Base-by-base conservation (phyloP, 164 flowering plant genomes). In the Annona squamosa region DNA sequence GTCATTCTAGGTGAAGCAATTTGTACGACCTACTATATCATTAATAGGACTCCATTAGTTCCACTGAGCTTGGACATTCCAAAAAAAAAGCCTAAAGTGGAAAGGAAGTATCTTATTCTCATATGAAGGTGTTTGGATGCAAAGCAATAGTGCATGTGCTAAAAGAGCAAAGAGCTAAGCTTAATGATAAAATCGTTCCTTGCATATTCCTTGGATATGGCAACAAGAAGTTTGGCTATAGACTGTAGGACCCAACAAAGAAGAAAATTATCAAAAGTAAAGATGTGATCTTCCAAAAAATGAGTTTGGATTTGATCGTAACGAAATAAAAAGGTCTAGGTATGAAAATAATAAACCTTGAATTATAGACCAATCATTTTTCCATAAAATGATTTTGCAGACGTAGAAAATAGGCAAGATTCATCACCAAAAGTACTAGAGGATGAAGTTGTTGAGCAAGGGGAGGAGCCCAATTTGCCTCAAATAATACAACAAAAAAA, bases 1-100 rank as follows among this genome's bases (percentile, higher is more conserved):
- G 48, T 3, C 62, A 6, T 69, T 48, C 48, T 69, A n/a, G 72
- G 72, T 4, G 72, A 69, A 42, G 72, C 72, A 3, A 48, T 69
- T 61, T 1, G 63, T 18, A 69, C 41, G 16, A 62, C 63, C 12
- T 18, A 4, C 42, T 41, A 69, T 18, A 4, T 68, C 37, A 45
- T 68, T 13, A 45, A 68, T 10, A 7, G 37, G 26, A 13, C 71
- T 13, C 71, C 71, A 13, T 68, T 0, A 17, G 26, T 3, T 68
- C 71, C 71, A 13, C 46, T 68, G 2, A 1, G 1, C 10, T 6
- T 6, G 10, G 57, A 48, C 12, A 48, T 48, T 48, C 12, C 57
- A 48, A 18, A 48, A 18, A 69, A 18, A 69, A 42, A 47, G 62
- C 46, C 41, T 69, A 48, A 1, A 48, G 61, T 1, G 71, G 13